Conservation (phyloP, 305 asterid species). For the Fraxinus platypoda region DNA sequence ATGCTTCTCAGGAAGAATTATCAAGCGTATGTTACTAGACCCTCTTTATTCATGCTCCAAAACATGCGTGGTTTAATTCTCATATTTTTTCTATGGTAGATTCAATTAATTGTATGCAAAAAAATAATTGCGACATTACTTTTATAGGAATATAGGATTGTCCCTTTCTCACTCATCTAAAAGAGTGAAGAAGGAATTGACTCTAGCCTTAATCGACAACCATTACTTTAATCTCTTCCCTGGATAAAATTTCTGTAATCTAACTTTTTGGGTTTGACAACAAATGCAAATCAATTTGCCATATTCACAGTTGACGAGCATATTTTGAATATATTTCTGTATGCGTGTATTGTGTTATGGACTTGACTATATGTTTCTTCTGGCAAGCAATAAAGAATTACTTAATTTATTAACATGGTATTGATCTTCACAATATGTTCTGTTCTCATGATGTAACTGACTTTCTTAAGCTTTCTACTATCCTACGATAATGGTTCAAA, state of each 20-base stretch:
- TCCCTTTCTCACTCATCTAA: not conserved
- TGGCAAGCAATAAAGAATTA: not conserved
- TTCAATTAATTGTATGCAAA: not conserved
- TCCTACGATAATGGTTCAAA: not conserved
- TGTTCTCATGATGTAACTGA: not conserved
- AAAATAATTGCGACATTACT: not conserved
- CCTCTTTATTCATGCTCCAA: constrained; percentile 8
- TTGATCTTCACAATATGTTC: not conserved
- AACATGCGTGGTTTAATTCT: constrained; percentile 13
- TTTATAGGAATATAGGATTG: not conserved
- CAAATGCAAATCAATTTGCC: not conserved
- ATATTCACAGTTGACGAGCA: not conserved
- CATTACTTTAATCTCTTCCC: not conserved
- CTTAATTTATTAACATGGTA: not conserved
- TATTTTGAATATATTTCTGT: not conserved
- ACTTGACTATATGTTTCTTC: not conserved
- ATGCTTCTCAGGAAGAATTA: constrained; percentile 72
- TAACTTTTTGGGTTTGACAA: not conserved
- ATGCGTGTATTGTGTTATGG: not conserved
- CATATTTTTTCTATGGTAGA: not conserved
- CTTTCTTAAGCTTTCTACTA: not conserved
- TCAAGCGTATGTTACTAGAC: constrained; percentile 49
- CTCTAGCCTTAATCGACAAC: not conserved
- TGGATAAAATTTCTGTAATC: not conserved
- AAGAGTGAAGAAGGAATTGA: not conserved